Conservation (phyloP, 306 rosid genomes). For the Quercus ilex region DNA sequence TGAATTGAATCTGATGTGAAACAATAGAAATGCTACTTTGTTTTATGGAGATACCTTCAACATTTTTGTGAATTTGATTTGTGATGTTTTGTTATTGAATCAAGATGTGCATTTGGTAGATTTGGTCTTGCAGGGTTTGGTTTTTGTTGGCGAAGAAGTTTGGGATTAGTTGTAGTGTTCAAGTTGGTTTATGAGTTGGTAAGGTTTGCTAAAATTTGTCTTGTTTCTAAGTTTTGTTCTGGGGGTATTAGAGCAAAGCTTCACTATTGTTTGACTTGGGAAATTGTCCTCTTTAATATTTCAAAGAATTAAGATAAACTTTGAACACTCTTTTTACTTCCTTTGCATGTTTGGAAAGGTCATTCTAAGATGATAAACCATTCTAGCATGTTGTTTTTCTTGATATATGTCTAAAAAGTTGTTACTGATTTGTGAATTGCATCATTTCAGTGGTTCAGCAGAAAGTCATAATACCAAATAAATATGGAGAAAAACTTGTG, state of each 20-base stretch:
- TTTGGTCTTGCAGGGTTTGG: neutral
- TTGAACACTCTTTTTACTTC: too few species aligned
- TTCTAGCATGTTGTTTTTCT: too few species aligned
- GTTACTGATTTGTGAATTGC: slow-evolving; percentile 3
- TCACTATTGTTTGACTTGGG: neutral
- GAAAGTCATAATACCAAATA: slow-evolving; percentile 53
- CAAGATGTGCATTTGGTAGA: neutral
- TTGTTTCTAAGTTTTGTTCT: neutral
- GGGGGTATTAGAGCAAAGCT: neutral
- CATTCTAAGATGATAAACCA: too few species aligned
- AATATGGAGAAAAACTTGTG: slow-evolving; percentile 56
- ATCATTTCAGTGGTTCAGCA: slow-evolving; percentile 32
- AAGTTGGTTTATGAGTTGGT: neutral
- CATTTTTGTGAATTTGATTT: neutral
- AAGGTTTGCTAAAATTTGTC: neutral
- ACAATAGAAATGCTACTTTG: neutral
- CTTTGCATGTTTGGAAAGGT: too few species aligned
- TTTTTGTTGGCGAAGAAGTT: neutral
- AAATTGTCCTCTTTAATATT: too few species aligned
- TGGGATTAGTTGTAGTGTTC: neutral
- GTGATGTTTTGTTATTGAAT: neutral
- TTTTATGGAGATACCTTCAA: neutral
- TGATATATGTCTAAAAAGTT: neutral
- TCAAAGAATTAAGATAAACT: too few species aligned
- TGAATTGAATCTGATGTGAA: neutral